A percentile compares a stretch with the other conserved stretches of the same genome.
Conservation (phyloP, 371 early-diverging fungal species). For the Rhizopus delemar region DNA sequence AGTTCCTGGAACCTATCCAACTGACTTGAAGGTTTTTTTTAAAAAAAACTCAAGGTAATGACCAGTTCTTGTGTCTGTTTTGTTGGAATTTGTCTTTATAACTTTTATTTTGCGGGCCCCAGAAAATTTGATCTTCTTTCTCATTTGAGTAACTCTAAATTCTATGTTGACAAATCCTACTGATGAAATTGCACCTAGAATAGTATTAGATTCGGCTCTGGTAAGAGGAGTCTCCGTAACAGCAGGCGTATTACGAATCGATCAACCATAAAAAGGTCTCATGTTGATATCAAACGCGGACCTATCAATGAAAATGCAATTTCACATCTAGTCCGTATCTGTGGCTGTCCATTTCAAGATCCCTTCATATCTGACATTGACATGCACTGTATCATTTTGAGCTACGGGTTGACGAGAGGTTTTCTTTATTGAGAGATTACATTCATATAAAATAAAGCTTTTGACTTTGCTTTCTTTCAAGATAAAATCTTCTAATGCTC, state of each 20-base stretch:
- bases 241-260: conserved; percentile 2
- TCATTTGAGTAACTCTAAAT: conserved; percentile 13
- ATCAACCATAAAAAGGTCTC: conserved; percentile 9
- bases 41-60: conserved; percentile 14
- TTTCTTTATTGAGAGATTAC: conserved; percentile 8
- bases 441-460: conserved; percentile 5
- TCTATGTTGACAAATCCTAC: conserved; percentile 7
- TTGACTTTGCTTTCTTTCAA: conserved; percentile 2
- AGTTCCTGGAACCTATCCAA: conserved; percentile 7
- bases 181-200: conserved; percentile 15
- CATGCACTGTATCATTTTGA: conserved; percentile 5
- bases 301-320: conserved; percentile 15
- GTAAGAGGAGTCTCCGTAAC: conserved; percentile 7
- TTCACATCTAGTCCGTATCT: conserved; percentile 5
- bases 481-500: neutral
- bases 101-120: conserved; percentile 7
- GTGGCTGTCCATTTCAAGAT: conserved; percentile 7
- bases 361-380: conserved; percentile 5
- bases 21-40: conserved; percentile 6
- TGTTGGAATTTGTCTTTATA: conserved; percentile 1
- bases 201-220: conserved; percentile 7
- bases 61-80: conserved; percentile 5
- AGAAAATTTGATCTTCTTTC: conserved; percentile 8
- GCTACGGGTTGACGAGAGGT: conserved; percentile 54
- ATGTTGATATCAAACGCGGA: conserved; percentile 15